Evolutionary conservation across 2,329 filamentous ascomycete species (phyloP).

Genomic region (Fusarium dimerum): DNA sequence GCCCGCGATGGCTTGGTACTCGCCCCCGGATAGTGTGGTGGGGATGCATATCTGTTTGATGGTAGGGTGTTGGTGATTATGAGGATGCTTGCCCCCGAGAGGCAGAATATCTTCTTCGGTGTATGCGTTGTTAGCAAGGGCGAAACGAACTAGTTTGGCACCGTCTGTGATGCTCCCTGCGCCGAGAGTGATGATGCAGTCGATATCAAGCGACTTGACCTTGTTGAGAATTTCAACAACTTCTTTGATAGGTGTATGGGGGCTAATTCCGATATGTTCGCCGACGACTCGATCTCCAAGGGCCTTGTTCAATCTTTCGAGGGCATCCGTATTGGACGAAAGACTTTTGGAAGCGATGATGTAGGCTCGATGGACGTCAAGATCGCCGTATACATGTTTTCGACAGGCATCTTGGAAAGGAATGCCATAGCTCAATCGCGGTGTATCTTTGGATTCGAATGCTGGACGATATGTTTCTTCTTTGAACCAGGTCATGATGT

Average conservation of each 20-base stretch:
- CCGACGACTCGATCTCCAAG: not conserved
- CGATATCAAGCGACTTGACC: conserved; percentile 3
- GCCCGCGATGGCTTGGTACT: conserved; percentile 8
- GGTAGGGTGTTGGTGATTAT: not conserved
- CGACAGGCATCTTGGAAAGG: conserved; percentile 4
- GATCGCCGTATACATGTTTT: not conserved
- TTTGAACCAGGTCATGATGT: not conserved
- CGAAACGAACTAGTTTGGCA: conserved; percentile 5
- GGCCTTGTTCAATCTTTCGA: not conserved
- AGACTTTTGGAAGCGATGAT: conserved; percentile 7
- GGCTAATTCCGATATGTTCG: conserved; percentile 6
- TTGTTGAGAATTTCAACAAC: conserved; percentile 4
- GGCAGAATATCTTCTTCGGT: too few species aligned
- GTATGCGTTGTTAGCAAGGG: conserved; percentile 4
- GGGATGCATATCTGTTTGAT: conserved; percentile 10
- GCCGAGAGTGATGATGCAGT: conserved; percentile 10
- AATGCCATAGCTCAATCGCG: conserved; percentile 1
- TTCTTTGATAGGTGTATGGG: conserved; percentile 8
- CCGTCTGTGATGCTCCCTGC: conserved; percentile 10
- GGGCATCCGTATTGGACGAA: not conserved
- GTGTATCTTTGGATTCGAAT: conserved; percentile 1
- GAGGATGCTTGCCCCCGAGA: too few species aligned
- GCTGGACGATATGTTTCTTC: not conserved
- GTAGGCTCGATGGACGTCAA: not conserved
- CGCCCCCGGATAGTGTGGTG: conserved; percentile 5